phyloP scores from a whole-genome alignment of 176 grass and related monocot species.

The Dactylis glomerata region DNA sequence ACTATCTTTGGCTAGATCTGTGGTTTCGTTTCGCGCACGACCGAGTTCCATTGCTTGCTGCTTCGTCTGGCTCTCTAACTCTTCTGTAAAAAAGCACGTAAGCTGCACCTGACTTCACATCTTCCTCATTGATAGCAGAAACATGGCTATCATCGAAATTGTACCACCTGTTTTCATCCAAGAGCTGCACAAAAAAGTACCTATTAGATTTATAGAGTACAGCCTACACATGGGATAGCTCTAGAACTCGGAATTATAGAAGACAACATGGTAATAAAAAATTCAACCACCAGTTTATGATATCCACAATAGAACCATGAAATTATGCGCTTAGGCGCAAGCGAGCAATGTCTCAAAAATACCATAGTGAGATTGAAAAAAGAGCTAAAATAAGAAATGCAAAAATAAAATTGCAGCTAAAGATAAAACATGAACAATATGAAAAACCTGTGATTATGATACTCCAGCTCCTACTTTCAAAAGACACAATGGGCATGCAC shows the following conservation, averaged over 20 bases:
- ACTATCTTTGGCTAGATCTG: constrained; percentile 58
- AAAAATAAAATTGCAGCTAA: background rate
- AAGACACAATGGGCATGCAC: background rate
- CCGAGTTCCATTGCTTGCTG: constrained; percentile 53
- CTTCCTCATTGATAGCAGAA: constrained; percentile 75
- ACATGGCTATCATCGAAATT: constrained; percentile 99
- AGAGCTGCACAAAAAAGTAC: constrained; percentile 58
- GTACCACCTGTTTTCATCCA: constrained; percentile 93
- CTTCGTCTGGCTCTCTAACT: constrained; percentile 53
- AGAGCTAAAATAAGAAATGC: background rate
- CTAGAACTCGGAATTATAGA: background rate
- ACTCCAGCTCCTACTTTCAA: background rate
- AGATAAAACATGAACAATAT: background rate
- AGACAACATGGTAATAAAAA: background rate
- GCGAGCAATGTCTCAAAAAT: background rate
- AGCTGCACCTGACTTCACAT: constrained; percentile 92
- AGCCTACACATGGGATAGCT: background rate
- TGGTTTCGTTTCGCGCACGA: constrained; percentile 41
- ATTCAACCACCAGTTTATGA: no score
- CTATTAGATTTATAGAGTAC: constrained; percentile 13
- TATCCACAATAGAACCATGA: background rate
- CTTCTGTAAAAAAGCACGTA: constrained; percentile 98
- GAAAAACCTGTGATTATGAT: background rate
- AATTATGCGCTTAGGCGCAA: background rate
- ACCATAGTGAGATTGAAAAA: background rate